Conservation (phyloP, 1,284 basidiomycete genomes). For the Rhizoctonia solani region DNA sequence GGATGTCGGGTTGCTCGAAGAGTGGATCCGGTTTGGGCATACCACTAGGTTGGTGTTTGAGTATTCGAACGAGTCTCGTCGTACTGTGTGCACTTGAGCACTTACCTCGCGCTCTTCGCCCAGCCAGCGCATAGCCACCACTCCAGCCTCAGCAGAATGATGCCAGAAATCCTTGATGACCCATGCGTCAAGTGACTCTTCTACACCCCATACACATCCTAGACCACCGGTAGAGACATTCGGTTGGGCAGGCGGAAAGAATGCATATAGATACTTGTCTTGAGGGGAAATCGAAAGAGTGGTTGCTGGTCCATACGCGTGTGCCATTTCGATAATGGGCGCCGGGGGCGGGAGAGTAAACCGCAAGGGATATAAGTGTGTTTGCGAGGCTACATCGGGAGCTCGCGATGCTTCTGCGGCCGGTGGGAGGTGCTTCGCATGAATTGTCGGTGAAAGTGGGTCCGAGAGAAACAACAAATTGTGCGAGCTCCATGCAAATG, state of each 20-base stretch:
- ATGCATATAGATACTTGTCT: conserved; percentile 71
- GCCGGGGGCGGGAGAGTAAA: conserved; percentile 61
- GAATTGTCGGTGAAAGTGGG: conserved; percentile 19
- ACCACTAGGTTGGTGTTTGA: conserved; percentile 29
- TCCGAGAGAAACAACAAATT: conserved; percentile 34
- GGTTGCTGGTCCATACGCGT: conserved; percentile 62
- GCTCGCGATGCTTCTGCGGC: background rate
- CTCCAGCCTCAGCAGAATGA: conserved; percentile 56
- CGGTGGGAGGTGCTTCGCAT: conserved; percentile 29
- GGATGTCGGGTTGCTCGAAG: conserved; percentile 35
- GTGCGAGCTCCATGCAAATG: conserved; percentile 26
- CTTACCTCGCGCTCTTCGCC: conserved; percentile 62
- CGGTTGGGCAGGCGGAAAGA: conserved; percentile 55
- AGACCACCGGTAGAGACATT: conserved; percentile 57
- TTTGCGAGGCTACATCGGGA: conserved; percentile 23
- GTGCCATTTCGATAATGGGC: conserved; percentile 52
- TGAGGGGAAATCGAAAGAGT: conserved; percentile 61
- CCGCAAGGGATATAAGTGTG: conserved; percentile 10
- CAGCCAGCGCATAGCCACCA: conserved; percentile 66
- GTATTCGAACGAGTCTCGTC: background rate
- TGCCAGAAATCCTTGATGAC: conserved; percentile 60
- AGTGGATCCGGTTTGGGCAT: conserved; percentile 9
- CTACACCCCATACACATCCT: conserved; percentile 68
- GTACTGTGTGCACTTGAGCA: background rate
- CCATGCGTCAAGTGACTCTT: conserved; percentile 64